Evolutionary conservation across 208 protist genomes (phyloP).

Genomic region (Angomonas desouzai): DNA sequence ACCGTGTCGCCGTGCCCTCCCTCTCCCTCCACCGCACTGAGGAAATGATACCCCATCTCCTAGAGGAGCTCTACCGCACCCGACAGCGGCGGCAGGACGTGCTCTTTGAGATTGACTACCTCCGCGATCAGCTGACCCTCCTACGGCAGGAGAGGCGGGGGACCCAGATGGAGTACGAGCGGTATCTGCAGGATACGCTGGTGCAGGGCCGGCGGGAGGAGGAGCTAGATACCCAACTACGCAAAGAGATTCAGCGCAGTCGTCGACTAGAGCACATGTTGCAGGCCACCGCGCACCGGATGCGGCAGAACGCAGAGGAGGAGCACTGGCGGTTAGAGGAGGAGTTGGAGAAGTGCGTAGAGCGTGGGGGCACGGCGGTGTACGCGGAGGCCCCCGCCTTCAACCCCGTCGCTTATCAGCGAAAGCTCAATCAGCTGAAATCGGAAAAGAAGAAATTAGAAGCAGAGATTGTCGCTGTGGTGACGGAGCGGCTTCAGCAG

Average conservation of each 20-base stretch:
- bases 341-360: slow-evolving; percentile 1
- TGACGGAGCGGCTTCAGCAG: slow-evolving; percentile 1
- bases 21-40: not conserved
- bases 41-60: slow-evolving; percentile 5
- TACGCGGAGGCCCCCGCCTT: not conserved
- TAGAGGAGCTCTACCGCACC: not conserved
- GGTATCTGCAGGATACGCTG: not conserved
- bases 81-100: not conserved
- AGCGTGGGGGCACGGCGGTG: not conserved
- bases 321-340: not conserved
- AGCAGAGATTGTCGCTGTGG: not conserved
- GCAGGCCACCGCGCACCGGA: not conserved
- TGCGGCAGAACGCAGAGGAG: not conserved
- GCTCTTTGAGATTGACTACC: not conserved
- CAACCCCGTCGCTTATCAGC: not conserved
- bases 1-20: not conserved
- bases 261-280: not conserved
- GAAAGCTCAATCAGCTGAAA: not conserved
- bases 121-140: not conserved
- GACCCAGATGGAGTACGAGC: not conserved
- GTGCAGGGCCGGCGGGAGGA: not conserved
- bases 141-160: not conserved
- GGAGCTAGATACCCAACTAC: not conserved
- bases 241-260: not conserved
- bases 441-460: slow-evolving; percentile 10